These are phyloP conservation scores for Fraxinus anomala DNA, from an alignment of 257 asterid genomes.

Conservation along the genomic window DNA sequence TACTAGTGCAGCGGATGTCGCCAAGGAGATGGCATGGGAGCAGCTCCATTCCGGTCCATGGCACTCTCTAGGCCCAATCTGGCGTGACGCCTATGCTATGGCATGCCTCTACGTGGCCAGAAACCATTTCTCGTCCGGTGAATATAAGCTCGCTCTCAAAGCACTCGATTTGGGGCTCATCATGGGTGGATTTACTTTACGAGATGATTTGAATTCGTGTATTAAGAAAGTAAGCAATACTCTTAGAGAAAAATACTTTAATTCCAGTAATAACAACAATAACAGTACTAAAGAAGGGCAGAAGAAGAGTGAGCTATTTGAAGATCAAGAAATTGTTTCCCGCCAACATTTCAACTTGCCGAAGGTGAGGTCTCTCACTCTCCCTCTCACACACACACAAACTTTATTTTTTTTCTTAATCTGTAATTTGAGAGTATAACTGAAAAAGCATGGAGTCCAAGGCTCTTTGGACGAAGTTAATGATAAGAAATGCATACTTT, in stretches of 20 bases:
- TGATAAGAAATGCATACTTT: background rate
- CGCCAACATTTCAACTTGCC: constrained; percentile 43
- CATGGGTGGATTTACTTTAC: constrained; percentile 77
- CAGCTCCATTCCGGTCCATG: constrained; percentile 97
- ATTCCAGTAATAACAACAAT: constrained; percentile 13
- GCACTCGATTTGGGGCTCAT: constrained; percentile 90
- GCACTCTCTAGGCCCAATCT: constrained; percentile 84
- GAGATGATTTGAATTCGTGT: constrained; percentile 64
- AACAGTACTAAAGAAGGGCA: constrained; percentile 24
- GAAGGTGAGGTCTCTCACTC: constrained; percentile 86
- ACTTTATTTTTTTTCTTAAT: background rate
- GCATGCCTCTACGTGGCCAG: constrained; percentile 86
- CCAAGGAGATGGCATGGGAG: constrained; percentile 96
- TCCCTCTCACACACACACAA: background rate
- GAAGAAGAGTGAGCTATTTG: constrained; percentile 30
- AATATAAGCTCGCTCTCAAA: constrained; percentile 48
- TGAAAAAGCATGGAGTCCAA: background rate
- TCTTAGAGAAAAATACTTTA: constrained; percentile 29
- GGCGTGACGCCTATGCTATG: constrained; percentile 95
- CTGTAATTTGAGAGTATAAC: background rate
- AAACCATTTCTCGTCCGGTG: constrained; percentile 52
- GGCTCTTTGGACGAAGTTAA: background rate
- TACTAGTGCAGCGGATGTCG: constrained; percentile 86
- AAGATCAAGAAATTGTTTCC: constrained; percentile 23
- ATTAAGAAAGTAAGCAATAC: constrained; percentile 36